These are phyloP conservation scores for Rosa multiflora DNA, from an alignment of 306 rosid species.

Conservation along the genomic window DNA sequence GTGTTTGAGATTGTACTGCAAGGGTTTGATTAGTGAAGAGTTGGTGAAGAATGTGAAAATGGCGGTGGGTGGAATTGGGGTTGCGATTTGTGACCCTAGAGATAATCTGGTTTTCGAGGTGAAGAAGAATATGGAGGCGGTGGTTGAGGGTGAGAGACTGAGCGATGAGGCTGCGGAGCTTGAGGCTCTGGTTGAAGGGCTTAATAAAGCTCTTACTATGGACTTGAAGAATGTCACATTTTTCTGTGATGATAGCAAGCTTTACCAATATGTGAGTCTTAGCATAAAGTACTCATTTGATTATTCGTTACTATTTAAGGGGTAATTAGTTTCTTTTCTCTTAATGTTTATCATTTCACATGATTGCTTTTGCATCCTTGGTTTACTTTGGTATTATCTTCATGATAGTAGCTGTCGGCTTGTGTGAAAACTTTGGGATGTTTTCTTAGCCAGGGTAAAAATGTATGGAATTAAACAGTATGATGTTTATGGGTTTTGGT, in stretches of 20 bases:
- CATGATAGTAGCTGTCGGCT: neutral
- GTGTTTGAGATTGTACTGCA: conserved; percentile 37
- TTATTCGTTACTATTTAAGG: neutral
- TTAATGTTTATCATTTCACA: neutral
- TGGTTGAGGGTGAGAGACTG: neutral
- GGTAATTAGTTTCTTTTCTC: neutral
- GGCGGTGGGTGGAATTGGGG: conserved; percentile 35
- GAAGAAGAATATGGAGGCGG: conserved; percentile 30
- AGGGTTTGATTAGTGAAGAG: conserved; percentile 51
- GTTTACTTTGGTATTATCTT: neutral
- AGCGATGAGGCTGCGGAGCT: conserved; percentile 21
- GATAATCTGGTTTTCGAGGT: conserved; percentile 32
- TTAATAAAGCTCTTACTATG: conserved; percentile 32
- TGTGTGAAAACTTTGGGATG: neutral
- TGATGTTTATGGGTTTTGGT: neutral
- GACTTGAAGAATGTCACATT: conserved; percentile 29
- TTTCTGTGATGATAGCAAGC: conserved; percentile 31
- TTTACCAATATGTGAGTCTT: conserved; percentile 46
- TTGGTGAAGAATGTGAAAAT: conserved; percentile 23
- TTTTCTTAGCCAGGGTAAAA: neutral
- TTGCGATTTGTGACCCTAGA: conserved; percentile 41
- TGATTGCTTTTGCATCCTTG: neutral
- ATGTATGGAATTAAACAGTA: too few relatives aligned
- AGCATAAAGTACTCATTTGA: neutral
- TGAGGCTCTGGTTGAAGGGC: conserved; percentile 39